phyloP scores from a whole-genome alignment of 1,284 basidiomycete species.

The Cryptococcus amylolentus region DNA sequence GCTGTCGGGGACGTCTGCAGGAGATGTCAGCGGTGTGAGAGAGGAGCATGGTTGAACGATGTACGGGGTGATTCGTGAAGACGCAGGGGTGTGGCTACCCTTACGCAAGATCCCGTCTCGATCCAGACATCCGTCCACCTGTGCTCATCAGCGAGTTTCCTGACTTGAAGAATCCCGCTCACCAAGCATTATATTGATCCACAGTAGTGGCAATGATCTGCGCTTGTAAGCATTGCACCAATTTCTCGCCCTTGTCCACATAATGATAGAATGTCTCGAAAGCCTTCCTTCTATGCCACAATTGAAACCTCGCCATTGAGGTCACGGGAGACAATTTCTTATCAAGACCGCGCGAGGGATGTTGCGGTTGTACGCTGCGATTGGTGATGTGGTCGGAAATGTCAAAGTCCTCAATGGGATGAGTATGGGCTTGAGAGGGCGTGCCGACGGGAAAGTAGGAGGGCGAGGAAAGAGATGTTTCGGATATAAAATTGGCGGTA shows the following conservation, averaged over 20 bases:
- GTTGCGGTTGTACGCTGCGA: background rate
- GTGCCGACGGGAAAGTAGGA: slow-evolving; percentile 41
- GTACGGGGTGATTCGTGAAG: slow-evolving; percentile 33
- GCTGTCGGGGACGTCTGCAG: slow-evolving; percentile 11
- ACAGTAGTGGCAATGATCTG: slow-evolving; percentile 27
- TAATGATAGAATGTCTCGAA: slow-evolving; percentile 21
- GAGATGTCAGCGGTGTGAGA: background rate
- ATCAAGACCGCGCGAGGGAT: background rate
- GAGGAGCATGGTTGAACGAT: background rate
- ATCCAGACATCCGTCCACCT: slow-evolving; percentile 43
- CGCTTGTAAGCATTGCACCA: slow-evolving; percentile 34
- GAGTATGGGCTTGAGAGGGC: slow-evolving; percentile 16
- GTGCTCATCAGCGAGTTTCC: background rate
- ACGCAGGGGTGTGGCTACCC: slow-evolving; percentile 31
- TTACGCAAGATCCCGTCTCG: slow-evolving; percentile 27
- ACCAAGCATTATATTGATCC: slow-evolving; percentile 41
- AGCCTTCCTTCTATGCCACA: slow-evolving; percentile 43
- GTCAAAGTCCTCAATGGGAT: slow-evolving; percentile 34
- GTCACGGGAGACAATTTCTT: background rate
- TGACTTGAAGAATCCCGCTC: background rate
- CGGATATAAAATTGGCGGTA: slow-evolving; percentile 32
- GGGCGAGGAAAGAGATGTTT: slow-evolving; percentile 21
- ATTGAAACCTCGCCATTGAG: slow-evolving; percentile 36
- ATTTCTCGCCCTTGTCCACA: slow-evolving; percentile 26
- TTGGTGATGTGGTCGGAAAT: too few species aligned